Evolutionary conservation across 2,329 filamentous ascomycete species (phyloP).

Genomic region (Phyllosticta citrichinensis): DNA sequence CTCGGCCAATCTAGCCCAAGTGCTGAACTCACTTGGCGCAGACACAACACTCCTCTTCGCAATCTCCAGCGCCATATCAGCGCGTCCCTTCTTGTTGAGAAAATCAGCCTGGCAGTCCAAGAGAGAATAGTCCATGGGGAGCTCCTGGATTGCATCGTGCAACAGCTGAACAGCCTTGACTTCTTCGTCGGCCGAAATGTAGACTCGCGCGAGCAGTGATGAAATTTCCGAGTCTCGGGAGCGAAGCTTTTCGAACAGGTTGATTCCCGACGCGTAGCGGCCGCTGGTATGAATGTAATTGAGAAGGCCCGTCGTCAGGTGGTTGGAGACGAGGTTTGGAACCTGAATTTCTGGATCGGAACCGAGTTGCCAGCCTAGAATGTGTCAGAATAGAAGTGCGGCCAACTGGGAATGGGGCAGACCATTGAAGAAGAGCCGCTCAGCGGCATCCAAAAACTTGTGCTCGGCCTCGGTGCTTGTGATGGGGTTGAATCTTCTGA

Average conservation of each 20-base stretch:
- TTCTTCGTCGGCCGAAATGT: conserved; percentile 92
- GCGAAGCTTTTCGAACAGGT: conserved; percentile 92
- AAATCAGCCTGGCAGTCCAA: conserved; percentile 92
- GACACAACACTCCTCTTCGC: conserved; percentile 92
- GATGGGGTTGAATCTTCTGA: conserved; percentile 91
- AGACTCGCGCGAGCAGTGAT: conserved; percentile 78
- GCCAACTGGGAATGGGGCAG: not conserved
- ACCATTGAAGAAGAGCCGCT: conserved; percentile 84
- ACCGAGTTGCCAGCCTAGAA: conserved; percentile 69
- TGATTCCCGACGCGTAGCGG: conserved; percentile 88
- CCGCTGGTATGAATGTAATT: conserved; percentile 95
- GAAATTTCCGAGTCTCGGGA: conserved; percentile 88
- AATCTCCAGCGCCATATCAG: conserved; percentile 81
- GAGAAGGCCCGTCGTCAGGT: conserved; percentile 84
- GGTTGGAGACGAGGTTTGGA: conserved; percentile 91
- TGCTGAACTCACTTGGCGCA: conserved; percentile 92
- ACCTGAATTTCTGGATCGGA: conserved; percentile 97
- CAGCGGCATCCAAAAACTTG: conserved; percentile 86
- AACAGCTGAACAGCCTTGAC: conserved; percentile 87
- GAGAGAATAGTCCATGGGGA: conserved; percentile 96
- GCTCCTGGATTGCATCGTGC: conserved; percentile 77
- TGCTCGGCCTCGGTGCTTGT: conserved; percentile 98
- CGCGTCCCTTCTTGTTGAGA: conserved; percentile 75
- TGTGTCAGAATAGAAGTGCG: conserved; percentile 33
- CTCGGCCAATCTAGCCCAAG: conserved; percentile 88